Evolutionary conservation across 2,329 filamentous ascomycete species (phyloP).

Genomic region (Endocalyx cinctus): DNA sequence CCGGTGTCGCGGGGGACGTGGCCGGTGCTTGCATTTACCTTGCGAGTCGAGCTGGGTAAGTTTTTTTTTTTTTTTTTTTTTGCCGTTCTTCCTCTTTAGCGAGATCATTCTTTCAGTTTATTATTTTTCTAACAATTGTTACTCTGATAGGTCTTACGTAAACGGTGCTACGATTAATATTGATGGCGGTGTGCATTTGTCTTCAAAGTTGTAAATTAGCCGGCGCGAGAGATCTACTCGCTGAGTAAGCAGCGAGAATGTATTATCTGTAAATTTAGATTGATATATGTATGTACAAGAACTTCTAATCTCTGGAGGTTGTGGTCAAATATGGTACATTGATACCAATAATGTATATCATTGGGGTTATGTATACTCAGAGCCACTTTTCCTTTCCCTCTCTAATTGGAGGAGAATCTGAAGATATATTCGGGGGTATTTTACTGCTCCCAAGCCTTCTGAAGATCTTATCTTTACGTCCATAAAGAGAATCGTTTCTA

Average conservation of each 20-base stretch:
- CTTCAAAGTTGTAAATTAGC: constrained; percentile 37
- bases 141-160: constrained; percentile 48
- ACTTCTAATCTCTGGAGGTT: not conserved
- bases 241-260: not conserved
- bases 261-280: not conserved
- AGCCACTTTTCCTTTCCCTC: not conserved
- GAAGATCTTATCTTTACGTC: not conserved
- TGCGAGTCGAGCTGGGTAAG: constrained; percentile 58
- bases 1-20: constrained; percentile 64
- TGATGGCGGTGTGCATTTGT: constrained; percentile 51
- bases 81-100: not conserved
- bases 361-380: not conserved
- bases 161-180: constrained; percentile 62
- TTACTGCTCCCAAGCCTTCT: not conserved
- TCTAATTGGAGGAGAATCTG: not conserved
- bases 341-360: not conserved
- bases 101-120: not conserved
- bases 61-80: constrained; percentile 5
- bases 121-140: constrained; percentile 2
- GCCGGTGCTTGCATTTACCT: constrained; percentile 69
- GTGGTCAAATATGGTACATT: not conserved
- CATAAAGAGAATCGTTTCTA: not conserved
- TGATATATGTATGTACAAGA: constrained; percentile 3
- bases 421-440: not conserved
- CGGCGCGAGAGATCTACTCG: too few relatives aligned